Base-by-base conservation (phyloP, 169 alveolate genomes). In the Miamiensis avidus region DNA sequence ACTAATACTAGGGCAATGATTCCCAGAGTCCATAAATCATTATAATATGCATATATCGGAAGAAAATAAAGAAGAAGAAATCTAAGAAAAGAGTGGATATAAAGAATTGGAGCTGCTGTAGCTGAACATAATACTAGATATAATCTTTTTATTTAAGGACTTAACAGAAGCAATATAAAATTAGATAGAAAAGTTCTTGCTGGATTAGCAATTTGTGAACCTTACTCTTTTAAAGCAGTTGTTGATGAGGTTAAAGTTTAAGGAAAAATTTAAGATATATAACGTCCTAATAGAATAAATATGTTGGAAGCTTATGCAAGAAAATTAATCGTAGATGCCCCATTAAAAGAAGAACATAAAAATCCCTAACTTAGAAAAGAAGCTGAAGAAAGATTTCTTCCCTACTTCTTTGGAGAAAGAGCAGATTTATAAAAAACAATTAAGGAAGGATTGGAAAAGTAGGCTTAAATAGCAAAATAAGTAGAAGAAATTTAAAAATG, bases 161-260 rank as follows among this genome's bases (percentile, higher is more conserved):
- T 94, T 28, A 91, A 90, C 81, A 83, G 81, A 31, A 91, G 95
- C 11, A 92, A 89, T 69, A 85, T 94, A 25, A 34, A 89, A 34
- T 82, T 94, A 25, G 95, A 94, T 81, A 78, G 97, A 69, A 94
- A 94, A 89, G 88, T 92, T 20, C 83, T 92, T 25, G 76, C 96
- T 69, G 91, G 91, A 49, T 74, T 94, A 11, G 94, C 94, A 26
- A 78, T 72, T 25, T 85, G 89, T 65, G 97, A 92, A 73, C 97
- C 97, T 27, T 90, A 65, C 49, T 87, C 94, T 4, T 94, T 92
- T 85, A 92, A 92, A 82, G 89, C 95, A 25, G 87, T 91, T 16
- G 83, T 91, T 26, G 97, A 94, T 32, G 95, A 92, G 83, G 91
- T 92, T 1, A 85, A 89, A 69, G 69, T 86, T 28, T 76, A 93